Evolutionary conservation across 331 rosid species (phyloP).

Genomic region (Ulmus americana): DNA sequence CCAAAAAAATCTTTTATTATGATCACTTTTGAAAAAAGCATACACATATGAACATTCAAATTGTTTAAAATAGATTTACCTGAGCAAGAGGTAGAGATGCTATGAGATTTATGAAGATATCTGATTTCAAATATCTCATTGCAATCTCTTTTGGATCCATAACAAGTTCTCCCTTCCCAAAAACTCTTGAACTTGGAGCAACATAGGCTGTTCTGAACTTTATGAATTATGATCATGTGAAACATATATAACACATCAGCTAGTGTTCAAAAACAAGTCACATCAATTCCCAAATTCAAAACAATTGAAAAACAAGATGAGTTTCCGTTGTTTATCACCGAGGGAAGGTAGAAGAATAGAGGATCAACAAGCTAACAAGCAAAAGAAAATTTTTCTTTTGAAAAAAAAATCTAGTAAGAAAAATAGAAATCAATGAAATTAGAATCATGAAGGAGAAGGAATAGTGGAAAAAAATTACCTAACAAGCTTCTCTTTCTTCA

Average conservation of each 20-base stretch:
- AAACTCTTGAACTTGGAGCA: constrained; percentile 74
- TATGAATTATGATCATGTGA: too few relatives aligned
- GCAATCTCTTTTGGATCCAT: constrained; percentile 61
- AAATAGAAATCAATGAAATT: constrained; percentile 2
- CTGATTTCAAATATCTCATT: constrained; percentile 53
- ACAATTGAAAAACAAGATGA: constrained; percentile 66
- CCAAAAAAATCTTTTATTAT: constrained; percentile 17
- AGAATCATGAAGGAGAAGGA: background rate
- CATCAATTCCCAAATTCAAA: constrained; percentile 57
- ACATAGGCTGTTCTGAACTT: constrained; percentile 81
- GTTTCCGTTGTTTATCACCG: constrained; percentile 28
- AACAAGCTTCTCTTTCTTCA: constrained; percentile 49
- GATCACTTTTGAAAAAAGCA: constrained; percentile 6
- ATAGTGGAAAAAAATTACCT: constrained; percentile 35
- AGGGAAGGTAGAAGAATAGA: constrained; percentile 73
- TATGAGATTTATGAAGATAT: constrained; percentile 65
- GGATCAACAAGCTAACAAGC: constrained; percentile 79
- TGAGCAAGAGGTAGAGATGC: constrained; percentile 92
- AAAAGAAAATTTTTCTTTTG: constrained; percentile 32
- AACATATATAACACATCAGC: constrained; percentile 76
- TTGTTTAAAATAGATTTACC: constrained; percentile 34
- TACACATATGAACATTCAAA: background rate
- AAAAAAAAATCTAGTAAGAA: constrained; percentile 2
- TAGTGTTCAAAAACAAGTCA: constrained; percentile 67
- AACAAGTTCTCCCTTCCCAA: constrained; percentile 89